Evolutionary conservation across 208 protist species (phyloP), one percentile per base, ranked within the genome.

Genomic region (Leishmania aethiopica): DNA sequence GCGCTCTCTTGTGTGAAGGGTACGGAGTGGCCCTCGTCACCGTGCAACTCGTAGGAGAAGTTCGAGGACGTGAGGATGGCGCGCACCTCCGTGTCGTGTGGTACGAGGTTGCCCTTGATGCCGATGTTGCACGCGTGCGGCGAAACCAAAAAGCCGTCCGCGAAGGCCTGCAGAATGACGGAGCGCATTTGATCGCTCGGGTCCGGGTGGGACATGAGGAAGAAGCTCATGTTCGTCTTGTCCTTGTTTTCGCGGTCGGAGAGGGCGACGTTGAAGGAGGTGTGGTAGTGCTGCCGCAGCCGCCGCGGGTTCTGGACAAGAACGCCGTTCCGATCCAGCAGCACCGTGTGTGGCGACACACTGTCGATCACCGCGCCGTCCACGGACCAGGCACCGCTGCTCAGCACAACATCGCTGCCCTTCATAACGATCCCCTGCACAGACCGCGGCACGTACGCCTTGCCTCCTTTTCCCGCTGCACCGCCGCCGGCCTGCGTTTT

Each of bases 361-460:
- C 89, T 93, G 80, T 92, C 90, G 28, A 96, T 82, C 55, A 84
- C 79, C 15, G 82, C 90, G 59, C 93, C 92, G 28, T 85, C 86
- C 67, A 88, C 75, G 28, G 80, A 86, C 77, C 90, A 93, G 10
- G 83, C 45, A 8, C 82, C 84, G 32, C 89, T 85, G 71, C 84
- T 73, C 79, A 96, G 55, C 51, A 90, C 67, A 35, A 95, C 37
- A 55, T 86, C 85, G 45, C 78, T 77, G 60, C 90, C 86, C 2
- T 49, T n/a, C 73, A 77, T 80, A 22, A 85, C 42, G 66, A 79
- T 75, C 28, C 90, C 72, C 25, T 32, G 25, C 69, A 82, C 62
- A 37, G 73, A 32, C 19, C 45, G 8, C 28, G 47, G 77, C 22
- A 80, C 77, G 32, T 53, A 78, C 35, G 37, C 3, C 55, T 32